These are phyloP conservation scores for Moringa oleifera DNA, from an alignment of 345 rosid genomes.

Conservation along the genomic window DNA sequence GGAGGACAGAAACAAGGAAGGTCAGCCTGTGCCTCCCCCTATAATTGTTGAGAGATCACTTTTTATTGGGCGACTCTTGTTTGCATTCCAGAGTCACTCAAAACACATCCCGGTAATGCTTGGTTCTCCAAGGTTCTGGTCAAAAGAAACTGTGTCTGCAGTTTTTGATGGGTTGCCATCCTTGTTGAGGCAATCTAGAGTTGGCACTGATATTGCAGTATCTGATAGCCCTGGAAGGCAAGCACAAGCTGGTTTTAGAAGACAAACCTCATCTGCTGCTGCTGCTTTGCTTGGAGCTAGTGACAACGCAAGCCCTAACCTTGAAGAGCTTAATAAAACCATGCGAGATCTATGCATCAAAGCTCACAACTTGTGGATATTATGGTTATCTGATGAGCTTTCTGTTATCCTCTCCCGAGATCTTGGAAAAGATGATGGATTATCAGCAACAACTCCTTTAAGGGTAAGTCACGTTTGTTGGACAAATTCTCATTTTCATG, in stretches of 20 bases:
- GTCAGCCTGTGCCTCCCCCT: constrained; percentile 38
- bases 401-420: constrained; percentile 64
- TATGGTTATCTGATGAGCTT: constrained; percentile 81
- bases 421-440: constrained; percentile 75
- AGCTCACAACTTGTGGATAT: constrained; percentile 91
- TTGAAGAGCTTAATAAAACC: constrained; percentile 54
- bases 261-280: constrained; percentile 67
- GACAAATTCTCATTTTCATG: background rate
- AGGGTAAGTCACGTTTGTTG: constrained; percentile 48
- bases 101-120: constrained; percentile 74
- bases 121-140: constrained; percentile 96
- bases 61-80: constrained; percentile 86
- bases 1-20: constrained; percentile 35
- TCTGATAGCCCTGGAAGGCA: constrained; percentile 55
- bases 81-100: constrained; percentile 77
- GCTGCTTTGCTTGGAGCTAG: constrained; percentile 81
- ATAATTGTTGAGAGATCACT: constrained; percentile 80
- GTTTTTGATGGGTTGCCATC: constrained; percentile 65
- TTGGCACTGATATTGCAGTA: constrained; percentile 29
- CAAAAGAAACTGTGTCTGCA: constrained; percentile 47
- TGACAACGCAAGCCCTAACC: constrained; percentile 68
- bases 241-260: constrained; percentile 45
- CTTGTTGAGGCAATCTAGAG: constrained; percentile 55
- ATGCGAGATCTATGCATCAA: constrained; percentile 70
- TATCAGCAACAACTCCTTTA: constrained; percentile 67